Evolutionary conservation across 495 filamentous ascomycete species (phyloP).

Genomic region (Hypoxylon rickii): DNA sequence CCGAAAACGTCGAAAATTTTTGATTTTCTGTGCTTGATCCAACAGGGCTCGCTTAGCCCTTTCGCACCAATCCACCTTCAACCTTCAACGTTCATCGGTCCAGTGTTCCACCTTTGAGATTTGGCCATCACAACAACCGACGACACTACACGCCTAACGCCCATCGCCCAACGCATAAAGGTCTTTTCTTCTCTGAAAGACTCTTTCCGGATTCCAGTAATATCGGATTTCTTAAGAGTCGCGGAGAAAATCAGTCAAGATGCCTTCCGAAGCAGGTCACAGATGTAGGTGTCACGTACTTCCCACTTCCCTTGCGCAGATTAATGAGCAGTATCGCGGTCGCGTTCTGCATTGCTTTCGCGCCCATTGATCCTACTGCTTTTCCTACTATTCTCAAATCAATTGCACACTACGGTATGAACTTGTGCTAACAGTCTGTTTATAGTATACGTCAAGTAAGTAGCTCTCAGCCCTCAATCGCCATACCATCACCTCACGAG

Average conservation of each 20-base stretch:
- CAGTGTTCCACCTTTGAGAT: conserved; percentile 35
- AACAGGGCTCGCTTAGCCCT: conserved; percentile 42
- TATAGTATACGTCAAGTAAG: conserved; percentile 93
- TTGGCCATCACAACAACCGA: conserved; percentile 41
- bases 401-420: conserved; percentile 1
- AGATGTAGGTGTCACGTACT: conserved; percentile 63
- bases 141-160: conserved; percentile 40
- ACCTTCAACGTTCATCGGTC: conserved; percentile 33
- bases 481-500: conserved; percentile 2
- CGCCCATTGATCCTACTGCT: neutral
- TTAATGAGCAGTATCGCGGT: conserved; percentile 11
- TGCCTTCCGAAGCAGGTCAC: conserved; percentile 83
- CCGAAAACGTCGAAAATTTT: conserved; percentile 32
- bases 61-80: conserved; percentile 38
- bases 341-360: conserved; percentile 13
- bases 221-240: conserved; percentile 41
- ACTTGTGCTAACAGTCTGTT: conserved; percentile 38
- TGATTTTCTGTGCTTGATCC: conserved; percentile 30
- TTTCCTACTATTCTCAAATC: conserved; percentile 4
- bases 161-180: conserved; percentile 36
- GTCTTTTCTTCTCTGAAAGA: conserved; percentile 29
- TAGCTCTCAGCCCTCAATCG: conserved; percentile 41
- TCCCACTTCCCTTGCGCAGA: neutral
- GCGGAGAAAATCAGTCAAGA: conserved; percentile 59
- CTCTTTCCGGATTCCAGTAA: conserved; percentile 30